A percentile compares a stretch with the other conserved stretches of the same genome.
Evolutionary conservation across 495 filamentous ascomycete genomes (phyloP).

Genomic region (Tuber umbilicatum): DNA sequence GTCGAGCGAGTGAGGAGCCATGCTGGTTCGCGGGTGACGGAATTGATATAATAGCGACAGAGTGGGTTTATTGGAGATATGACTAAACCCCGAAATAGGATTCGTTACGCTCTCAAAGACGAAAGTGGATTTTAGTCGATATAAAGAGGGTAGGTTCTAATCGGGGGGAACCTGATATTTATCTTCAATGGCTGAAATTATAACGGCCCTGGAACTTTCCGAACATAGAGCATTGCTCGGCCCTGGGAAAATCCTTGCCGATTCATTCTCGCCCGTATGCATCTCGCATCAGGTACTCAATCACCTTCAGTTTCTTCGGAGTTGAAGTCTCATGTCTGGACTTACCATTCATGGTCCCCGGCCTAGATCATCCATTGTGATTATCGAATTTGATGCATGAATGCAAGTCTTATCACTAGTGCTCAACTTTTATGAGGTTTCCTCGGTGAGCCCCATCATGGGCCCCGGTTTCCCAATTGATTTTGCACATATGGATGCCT

Average conservation of each 20-base stretch:
- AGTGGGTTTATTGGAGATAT: neutral
- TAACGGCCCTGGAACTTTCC: neutral
- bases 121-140: conserved; percentile 9
- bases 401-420: conserved; percentile 22
- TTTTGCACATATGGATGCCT: neutral
- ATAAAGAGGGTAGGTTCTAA: conserved; percentile 6
- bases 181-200: neutral
- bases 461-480: neutral
- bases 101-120: neutral
- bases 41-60: conserved; percentile 6
- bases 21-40: conserved; percentile 10
- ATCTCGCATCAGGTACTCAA: neutral
- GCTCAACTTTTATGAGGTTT: conserved; percentile 13
- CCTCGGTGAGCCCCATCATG: conserved; percentile 11
- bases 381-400: conserved; percentile 22
- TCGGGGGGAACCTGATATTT: conserved; percentile 7
- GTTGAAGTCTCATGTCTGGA: conserved; percentile 14
- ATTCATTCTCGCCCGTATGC: neutral
- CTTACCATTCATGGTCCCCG: conserved; percentile 23
- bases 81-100: neutral
- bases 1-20: conserved; percentile 39
- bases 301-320: neutral
- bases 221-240: neutral
- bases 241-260: neutral
- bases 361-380: conserved; percentile 17